Evolutionary conservation across 2,329 filamentous ascomycete species (phyloP).

Genomic region (Monosporascus sp.): DNA sequence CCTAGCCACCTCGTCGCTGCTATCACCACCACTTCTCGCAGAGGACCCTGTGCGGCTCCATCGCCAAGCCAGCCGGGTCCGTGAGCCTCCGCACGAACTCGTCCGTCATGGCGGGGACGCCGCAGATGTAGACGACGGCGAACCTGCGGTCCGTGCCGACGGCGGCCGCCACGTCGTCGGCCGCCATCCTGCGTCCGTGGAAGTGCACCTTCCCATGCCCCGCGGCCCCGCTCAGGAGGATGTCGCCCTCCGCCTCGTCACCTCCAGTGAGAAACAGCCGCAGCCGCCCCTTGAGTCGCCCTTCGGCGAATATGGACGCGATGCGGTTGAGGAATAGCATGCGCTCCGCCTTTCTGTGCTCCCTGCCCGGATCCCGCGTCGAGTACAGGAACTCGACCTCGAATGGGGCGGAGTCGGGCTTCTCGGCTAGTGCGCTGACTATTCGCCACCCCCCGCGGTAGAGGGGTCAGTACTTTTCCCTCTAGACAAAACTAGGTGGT

Average conservation of each 20-base stretch:
- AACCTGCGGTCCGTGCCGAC: slow-evolving; percentile 31
- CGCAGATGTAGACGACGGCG: slow-evolving; percentile 61
- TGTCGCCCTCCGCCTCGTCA: slow-evolving; percentile 1
- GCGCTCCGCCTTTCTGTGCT: slow-evolving; percentile 16
- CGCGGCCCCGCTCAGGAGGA: slow-evolving; percentile 6
- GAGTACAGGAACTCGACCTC: slow-evolving; percentile 61
- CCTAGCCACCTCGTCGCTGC: background rate
- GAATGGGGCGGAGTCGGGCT: slow-evolving; percentile 15
- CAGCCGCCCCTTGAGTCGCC: slow-evolving; percentile 34
- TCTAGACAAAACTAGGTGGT: no score
- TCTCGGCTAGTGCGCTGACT: slow-evolving; percentile 50
- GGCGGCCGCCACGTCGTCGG: slow-evolving; percentile 35
- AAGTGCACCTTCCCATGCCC: slow-evolving; percentile 22
- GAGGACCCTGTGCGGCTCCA: slow-evolving; percentile 43
- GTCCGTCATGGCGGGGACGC: slow-evolving; percentile 64
- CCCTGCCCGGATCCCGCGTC: slow-evolving; percentile 29
- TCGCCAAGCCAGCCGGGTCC: slow-evolving; percentile 25
- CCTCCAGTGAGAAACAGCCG: slow-evolving; percentile 41
- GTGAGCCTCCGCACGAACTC: slow-evolving; percentile 48
- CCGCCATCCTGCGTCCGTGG: slow-evolving; percentile 34
- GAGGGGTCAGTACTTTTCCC: no score
- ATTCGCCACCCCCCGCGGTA: background rate
- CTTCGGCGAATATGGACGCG: slow-evolving; percentile 31
- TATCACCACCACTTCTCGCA: slow-evolving; percentile 62
- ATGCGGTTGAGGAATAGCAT: slow-evolving; percentile 50